Base-by-base conservation (phyloP, 1,139 yeast genomes). In the Zhuliangozyma parablackwelliae region DNA sequence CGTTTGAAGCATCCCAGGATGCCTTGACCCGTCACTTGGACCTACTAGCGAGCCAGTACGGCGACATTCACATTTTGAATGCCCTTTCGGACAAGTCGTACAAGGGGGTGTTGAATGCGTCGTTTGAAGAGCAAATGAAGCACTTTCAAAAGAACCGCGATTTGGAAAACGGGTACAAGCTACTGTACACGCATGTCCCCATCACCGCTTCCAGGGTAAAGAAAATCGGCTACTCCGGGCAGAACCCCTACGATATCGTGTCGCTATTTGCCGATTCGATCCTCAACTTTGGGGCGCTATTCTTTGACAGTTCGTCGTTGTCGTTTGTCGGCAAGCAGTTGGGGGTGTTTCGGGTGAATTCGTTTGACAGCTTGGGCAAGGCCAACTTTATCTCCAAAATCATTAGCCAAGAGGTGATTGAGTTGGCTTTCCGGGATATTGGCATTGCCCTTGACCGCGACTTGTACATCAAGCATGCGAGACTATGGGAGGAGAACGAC, bases 11-110 rank as follows among this genome's bases (percentile, higher is more conserved):
- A 3, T 75, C 84, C 7, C 83, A 79, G 40, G 74, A 77, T 47
- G 81, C 87, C 0, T 79, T 82, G 47, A 67, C 70, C 29, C 69
- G 78, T 35, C 90, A 83, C 54, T 75, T 83, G 49, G 86, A 82
- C 43, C 58, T 59, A 1, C 49, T 83, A 25, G 65, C 71, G 7
- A 54, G 68, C n/a, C 82, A 78, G 42, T 80, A 73, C 56, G 85
- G 88, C 9, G 79, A 78, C 36, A 70, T 82, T 7, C 79, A 79
- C 51, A 66, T 82, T 3, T 57, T 84, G 3, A 82, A 82, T 49
- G 70, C 69, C 2, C 53, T 69, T n/a, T 60, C 80, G 5, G 45
- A 51, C 7, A 62, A 51, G 30, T 56, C 61, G 10, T 67, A 63
- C 45, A 70, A 70, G 41, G 64, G 66, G 3, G 56, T 56, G 31